Evolutionary conservation across 1,139 yeast species (phyloP).

Genomic region (Ogataea hybrid): DNA sequence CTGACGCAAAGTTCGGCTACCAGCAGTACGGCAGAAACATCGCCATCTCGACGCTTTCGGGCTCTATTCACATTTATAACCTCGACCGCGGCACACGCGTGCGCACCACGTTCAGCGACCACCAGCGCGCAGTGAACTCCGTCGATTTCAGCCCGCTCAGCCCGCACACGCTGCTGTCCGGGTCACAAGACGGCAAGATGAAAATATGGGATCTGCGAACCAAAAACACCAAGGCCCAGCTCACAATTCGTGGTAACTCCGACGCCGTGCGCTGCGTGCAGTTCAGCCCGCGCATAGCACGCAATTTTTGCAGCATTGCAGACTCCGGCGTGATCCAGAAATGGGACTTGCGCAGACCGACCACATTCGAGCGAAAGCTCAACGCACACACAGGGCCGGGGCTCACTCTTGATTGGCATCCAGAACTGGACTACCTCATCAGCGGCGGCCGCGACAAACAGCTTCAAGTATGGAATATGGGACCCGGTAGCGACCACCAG

Average conservation of each 20-base stretch:
- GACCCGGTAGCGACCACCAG: constrained; percentile 36
- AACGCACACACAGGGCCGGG: constrained; percentile 95
- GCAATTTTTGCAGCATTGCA: constrained; percentile 67
- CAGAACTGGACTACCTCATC: constrained; percentile 72
- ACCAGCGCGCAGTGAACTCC: constrained; percentile 78
- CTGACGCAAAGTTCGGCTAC: constrained; percentile 48
- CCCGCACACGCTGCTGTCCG: constrained; percentile 65
- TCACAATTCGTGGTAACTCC: constrained; percentile 51
- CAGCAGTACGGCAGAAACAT: constrained; percentile 40
- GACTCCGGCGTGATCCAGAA: constrained; percentile 87
- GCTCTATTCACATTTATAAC: constrained; percentile 48
- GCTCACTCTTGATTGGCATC: constrained; percentile 84
- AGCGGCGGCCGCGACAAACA: constrained; percentile 94
- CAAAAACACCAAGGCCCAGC: constrained; percentile 43
- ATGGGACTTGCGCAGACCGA: constrained; percentile 71
- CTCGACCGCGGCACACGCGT: constrained; percentile 42
- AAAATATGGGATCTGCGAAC: constrained; percentile 85
- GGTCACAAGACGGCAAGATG: constrained; percentile 88
- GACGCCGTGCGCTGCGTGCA: constrained; percentile 67
- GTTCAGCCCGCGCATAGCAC: constrained; percentile 50
- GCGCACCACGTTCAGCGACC: constrained; percentile 57
- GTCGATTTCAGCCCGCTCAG: constrained; percentile 64
- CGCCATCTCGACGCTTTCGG: constrained; percentile 51
- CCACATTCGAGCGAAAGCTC: constrained; percentile 64
- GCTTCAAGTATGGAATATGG: constrained; percentile 75